Evolutionary conservation across 805 yeast genomes (phyloP).

Genomic region (Clavispora asparagi): DNA sequence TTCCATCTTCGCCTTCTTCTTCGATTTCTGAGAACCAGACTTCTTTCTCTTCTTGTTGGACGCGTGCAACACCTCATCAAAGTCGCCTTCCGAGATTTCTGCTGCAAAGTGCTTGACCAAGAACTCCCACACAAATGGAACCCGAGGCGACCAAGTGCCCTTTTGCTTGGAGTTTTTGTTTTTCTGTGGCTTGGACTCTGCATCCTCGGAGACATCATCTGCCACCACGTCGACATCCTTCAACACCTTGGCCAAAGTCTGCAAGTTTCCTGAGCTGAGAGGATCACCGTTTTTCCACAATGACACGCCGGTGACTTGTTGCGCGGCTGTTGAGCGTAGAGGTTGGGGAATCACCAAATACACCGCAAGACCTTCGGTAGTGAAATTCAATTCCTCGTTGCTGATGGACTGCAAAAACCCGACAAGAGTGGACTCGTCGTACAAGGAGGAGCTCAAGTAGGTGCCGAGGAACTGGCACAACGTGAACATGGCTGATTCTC

Average conservation of each 20-base stretch:
- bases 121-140: conserved; percentile 73
- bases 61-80: conserved; percentile 13
- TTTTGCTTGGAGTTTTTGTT: conserved; percentile 42
- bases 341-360: conserved; percentile 48
- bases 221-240: conserved; percentile 48
- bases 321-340: conserved; percentile 16
- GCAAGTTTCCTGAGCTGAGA: conserved; percentile 62
- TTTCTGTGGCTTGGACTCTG: conserved; percentile 3
- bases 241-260: conserved; percentile 55
- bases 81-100: conserved; percentile 11
- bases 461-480: conserved; percentile 45
- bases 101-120: conserved; percentile 42
- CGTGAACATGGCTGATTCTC: conserved; percentile 76
- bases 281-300: conserved; percentile 77
- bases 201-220: conserved; percentile 30
- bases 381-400: conserved; percentile 49
- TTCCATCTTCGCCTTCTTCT: conserved; percentile 12
- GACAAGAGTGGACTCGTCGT: conserved; percentile 15
- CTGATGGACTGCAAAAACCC: conserved; percentile 42
- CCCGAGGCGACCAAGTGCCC: conserved; percentile 67
- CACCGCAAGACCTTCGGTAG: conserved; percentile 78
- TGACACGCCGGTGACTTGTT: conserved; percentile 2
- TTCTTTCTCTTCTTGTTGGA: conserved; percentile 23
- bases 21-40: conserved; percentile 19
- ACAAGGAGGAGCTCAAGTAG: conserved; percentile 7